Evolutionary conservation across 2,329 filamentous ascomycete species (phyloP), one percentile per base, ranked within the genome.

Genomic region (Ampelomyces quisqualis): DNA sequence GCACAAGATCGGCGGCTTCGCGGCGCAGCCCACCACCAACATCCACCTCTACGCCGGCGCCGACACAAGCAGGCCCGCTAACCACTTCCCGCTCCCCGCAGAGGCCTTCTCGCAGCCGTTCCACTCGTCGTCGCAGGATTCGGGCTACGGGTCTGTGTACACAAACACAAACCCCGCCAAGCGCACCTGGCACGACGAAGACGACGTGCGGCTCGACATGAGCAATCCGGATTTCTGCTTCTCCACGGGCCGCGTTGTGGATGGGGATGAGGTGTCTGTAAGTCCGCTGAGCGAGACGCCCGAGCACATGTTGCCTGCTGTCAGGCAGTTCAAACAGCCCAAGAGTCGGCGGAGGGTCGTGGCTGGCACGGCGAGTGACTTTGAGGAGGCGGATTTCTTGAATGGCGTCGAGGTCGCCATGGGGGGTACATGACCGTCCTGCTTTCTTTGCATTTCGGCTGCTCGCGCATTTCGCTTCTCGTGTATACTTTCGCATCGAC

Each of bases 1-100:
- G 52, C 78, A 88, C 70, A 89, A 84, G 58, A 76, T 87, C 40
- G 87, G 86, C 26, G 86, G 86, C 0, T 70, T 84, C 28, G 78
- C 77, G 20, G 72, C 77, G 19, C 85, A 89, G 62, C 74, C 79
- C 10, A 65, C 72, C 15, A 61, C 57, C 2, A 60, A 62, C 28
- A 47, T 55, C 26, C 58, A 54, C 36, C 62, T 63, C 46, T 69
- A 58, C 56, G 51, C 37, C 67, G 53, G 61, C 67, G 59, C 54
- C 59, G 70, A 36, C 68, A 64, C 51, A 36, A 39, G 43, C 19
- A 42, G 49, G 3, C 47, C 55, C 43, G 38, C 64, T 43, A 56
- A 53, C 22, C 15, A 54, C 10, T 64, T 65, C 41, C 62, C 61
- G 11, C 53, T 67, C 15, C 56, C 61, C 13, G 56, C 64, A 22